Conservation (phyloP, 2,329 filamentous ascomycete genomes). For the Colletotrichum sp. region DNA sequence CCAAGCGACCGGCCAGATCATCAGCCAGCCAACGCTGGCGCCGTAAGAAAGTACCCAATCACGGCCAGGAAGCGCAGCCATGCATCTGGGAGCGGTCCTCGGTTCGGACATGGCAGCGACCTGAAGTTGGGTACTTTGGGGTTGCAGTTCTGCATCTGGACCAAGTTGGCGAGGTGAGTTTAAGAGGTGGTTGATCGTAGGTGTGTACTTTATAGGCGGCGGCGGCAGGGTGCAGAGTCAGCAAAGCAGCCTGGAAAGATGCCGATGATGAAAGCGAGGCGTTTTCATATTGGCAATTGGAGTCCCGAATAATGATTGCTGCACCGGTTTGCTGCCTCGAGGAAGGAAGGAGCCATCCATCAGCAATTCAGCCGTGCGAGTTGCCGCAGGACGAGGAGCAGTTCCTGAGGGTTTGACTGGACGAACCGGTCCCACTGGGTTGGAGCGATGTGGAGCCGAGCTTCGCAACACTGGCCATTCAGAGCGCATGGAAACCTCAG, state of each 20-base stretch:
- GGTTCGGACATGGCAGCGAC: not conserved
- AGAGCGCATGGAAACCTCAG: not conserved
- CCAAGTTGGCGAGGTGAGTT: not conserved
- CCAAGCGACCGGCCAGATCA: not conserved
- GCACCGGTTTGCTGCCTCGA: not conserved
- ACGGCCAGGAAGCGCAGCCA: not conserved
- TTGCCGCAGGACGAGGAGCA: not conserved
- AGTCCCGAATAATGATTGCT: not conserved
- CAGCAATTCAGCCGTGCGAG: not conserved
- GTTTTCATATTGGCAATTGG: not conserved
- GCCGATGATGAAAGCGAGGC: not conserved
- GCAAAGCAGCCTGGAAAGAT: not conserved
- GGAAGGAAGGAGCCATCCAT: not conserved
- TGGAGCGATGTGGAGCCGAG: not conserved
- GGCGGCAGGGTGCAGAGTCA: not conserved
- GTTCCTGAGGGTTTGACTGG: not conserved
- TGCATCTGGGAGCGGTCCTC: not conserved
- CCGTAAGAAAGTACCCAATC: not conserved
- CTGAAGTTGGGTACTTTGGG: not conserved
- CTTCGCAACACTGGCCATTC: not conserved
- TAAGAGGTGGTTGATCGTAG: not conserved
- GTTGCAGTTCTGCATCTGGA: not conserved
- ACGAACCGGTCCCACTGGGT: not conserved
- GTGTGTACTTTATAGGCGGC: not conserved
- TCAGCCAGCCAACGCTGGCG: not conserved